These are phyloP conservation scores for Cryptococcus floricola DNA, from an alignment of 1,284 basidiomycete genomes.

Conservation along the genomic window DNA sequence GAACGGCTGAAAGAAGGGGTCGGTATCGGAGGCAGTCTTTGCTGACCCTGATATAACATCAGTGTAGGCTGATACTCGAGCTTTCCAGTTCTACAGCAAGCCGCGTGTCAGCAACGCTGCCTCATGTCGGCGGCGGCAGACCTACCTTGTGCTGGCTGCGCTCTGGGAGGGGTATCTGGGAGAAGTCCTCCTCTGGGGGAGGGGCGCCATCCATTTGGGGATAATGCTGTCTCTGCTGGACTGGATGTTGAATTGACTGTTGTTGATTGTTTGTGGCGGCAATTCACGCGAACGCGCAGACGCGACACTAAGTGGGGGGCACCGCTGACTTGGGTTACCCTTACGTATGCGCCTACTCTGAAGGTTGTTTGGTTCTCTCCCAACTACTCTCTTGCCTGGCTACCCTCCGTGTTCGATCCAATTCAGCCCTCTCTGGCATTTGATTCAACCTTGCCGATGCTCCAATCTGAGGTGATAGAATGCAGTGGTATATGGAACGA, in stretches of 20 bases:
- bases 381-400: too few species aligned
- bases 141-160: slow-evolving; percentile 74
- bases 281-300: neutral
- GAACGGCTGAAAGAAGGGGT: slow-evolving; percentile 90
- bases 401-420: too few species aligned
- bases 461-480: too few species aligned
- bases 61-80: slow-evolving; percentile 88
- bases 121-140: neutral
- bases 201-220: slow-evolving; percentile 75
- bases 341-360: too few species aligned
- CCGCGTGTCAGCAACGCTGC: neutral
- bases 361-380: too few species aligned
- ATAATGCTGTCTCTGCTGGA: neutral
- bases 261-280: neutral
- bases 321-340: too few species aligned
- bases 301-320: too few species aligned
- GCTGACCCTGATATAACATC: slow-evolving; percentile 79
- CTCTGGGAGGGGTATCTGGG: slow-evolving; percentile 71
- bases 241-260: neutral
- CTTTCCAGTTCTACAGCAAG: slow-evolving; percentile 79
- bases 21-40: slow-evolving; percentile 82
- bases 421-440: too few species aligned
- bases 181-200: slow-evolving; percentile 91
- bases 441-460: too few species aligned
- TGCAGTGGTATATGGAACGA: neutral